A percentile compares a stretch with the other conserved stretches of the same genome.
These are phyloP conservation scores for Hanseniaspora clermontiae DNA, from an alignment of 805 yeast genomes.

Conservation along the genomic window DNA sequence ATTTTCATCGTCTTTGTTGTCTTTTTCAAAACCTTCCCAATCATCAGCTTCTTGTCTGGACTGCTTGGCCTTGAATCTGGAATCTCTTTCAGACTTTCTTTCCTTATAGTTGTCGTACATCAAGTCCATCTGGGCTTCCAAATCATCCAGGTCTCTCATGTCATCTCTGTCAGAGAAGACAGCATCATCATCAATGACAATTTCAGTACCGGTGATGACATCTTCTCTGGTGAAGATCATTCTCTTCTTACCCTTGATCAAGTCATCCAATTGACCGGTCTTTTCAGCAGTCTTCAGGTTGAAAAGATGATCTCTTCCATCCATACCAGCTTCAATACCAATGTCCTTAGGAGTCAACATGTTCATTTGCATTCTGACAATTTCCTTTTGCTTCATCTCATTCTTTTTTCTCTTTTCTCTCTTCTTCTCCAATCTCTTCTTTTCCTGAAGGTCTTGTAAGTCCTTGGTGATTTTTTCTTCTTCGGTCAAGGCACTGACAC, in stretches of 20 bases:
- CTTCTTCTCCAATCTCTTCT: slow-evolving; percentile 53
- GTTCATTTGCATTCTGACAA: slow-evolving; percentile 85
- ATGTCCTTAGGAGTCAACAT: slow-evolving; percentile 87
- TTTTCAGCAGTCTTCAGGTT: slow-evolving; percentile 75
- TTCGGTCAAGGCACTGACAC: slow-evolving; percentile 63
- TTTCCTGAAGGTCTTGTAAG: slow-evolving; percentile 56
- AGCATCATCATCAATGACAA: slow-evolving; percentile 39
- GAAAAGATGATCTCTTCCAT: slow-evolving; percentile 69
- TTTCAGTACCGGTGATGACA: slow-evolving; percentile 42
- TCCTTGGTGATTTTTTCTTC: slow-evolving; percentile 85
- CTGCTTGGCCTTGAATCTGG: slow-evolving; percentile 53
- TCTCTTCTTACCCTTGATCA: slow-evolving; percentile 64
- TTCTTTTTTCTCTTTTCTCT: slow-evolving; percentile 75
- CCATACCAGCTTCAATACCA: slow-evolving; percentile 80
- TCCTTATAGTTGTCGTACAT: slow-evolving; percentile 69
- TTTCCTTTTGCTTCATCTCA: slow-evolving; percentile 76
- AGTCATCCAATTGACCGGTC: slow-evolving; percentile 63
- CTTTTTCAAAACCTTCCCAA: slow-evolving; percentile 63
- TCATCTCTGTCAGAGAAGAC: slow-evolving; percentile 27
- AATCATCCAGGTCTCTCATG: slow-evolving; percentile 42
- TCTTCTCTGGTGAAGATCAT: slow-evolving; percentile 48
- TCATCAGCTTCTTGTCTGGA: slow-evolving; percentile 61
- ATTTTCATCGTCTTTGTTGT: slow-evolving; percentile 25
- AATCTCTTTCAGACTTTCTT: slow-evolving; percentile 53
- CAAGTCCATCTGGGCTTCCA: slow-evolving; percentile 70